These are phyloP conservation scores for Trametes sp. DNA, from an alignment of 1,284 basidiomycete species.

Conservation along the genomic window DNA sequence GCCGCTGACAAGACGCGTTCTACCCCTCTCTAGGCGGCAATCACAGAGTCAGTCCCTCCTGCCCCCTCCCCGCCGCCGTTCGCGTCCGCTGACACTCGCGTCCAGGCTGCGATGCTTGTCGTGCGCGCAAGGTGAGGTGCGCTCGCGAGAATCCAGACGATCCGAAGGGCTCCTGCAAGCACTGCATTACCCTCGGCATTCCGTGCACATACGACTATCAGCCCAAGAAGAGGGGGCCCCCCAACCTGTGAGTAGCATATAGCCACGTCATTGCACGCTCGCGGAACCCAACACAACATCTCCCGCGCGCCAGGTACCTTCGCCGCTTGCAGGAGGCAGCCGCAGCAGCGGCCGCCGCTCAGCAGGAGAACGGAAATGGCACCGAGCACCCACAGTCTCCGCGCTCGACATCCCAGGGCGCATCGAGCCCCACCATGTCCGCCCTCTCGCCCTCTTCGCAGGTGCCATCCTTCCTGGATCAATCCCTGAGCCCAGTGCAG, in stretches of 20 bases:
- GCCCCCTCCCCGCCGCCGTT: conserved; percentile 25
- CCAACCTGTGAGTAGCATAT: conserved; percentile 70
- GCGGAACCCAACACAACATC: conserved; percentile 7
- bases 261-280: conserved; percentile 14
- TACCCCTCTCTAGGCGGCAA: conserved; percentile 65
- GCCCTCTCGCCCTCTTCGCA: conserved; percentile 52
- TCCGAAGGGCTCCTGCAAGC: conserved; percentile 79
- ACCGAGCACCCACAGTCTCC: conserved; percentile 56
- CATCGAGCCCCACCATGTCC: conserved; percentile 59
- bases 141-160: conserved; percentile 80
- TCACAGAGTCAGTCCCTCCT: conserved; percentile 68
- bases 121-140: conserved; percentile 84
- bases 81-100: conserved; percentile 26
- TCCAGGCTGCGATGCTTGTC: conserved; percentile 83
- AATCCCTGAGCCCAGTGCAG: conserved; percentile 53
- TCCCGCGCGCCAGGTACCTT: conserved; percentile 63
- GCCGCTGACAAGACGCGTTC: conserved; percentile 39
- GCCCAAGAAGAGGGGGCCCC: conserved; percentile 90
- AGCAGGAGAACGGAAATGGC: conserved; percentile 47
- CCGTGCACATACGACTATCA: conserved; percentile 91
- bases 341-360: conserved; percentile 57
- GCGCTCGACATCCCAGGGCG: conserved; percentile 47
- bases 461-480: conserved; percentile 62
- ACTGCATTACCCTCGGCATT: conserved; percentile 83
- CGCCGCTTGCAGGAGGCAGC: conserved; percentile 81